A percentile compares a stretch with the other conserved stretches of the same genome.
Conservation (phyloP, 2,329 filamentous ascomycete genomes). For the Dactylonectria estremocensis region DNA sequence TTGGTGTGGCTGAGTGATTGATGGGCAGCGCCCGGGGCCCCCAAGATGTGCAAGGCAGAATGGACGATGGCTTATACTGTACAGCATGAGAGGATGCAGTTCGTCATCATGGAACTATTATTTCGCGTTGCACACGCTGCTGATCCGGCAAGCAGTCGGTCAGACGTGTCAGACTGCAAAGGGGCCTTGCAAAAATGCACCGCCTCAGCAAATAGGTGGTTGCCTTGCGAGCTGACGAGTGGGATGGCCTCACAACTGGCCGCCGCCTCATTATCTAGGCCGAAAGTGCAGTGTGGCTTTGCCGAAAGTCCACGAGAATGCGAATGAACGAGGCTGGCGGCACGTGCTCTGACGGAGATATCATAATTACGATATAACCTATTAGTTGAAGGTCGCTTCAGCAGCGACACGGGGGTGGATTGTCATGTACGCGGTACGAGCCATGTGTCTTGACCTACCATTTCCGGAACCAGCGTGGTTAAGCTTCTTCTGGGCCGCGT, state of each 20-base stretch:
- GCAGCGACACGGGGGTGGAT: neutral
- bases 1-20: slow-evolving; percentile 3
- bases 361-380: too few species aligned
- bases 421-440: neutral
- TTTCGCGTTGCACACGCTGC: slow-evolving; percentile 1
- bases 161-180: slow-evolving; percentile 27
- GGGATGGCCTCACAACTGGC: slow-evolving; percentile 7
- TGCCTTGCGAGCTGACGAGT: neutral
- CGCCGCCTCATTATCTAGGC: neutral
- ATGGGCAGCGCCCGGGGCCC: neutral
- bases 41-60: slow-evolving; percentile 1
- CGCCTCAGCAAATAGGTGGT: slow-evolving; percentile 20
- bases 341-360: neutral
- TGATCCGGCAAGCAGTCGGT: neutral
- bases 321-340: neutral
- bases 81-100: neutral
- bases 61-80: neutral
- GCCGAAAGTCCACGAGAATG: neutral
- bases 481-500: slow-evolving; percentile 37
- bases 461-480: slow-evolving; percentile 19
- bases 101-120: neutral
- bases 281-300: slow-evolving; percentile 1
- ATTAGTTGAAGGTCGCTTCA: neutral
- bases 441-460: slow-evolving; percentile 14
- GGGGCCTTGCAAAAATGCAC: slow-evolving; percentile 28